These are phyloP conservation scores for Solanum chaucha DNA, from an alignment of 257 asterid genomes.

Conservation along the genomic window DNA sequence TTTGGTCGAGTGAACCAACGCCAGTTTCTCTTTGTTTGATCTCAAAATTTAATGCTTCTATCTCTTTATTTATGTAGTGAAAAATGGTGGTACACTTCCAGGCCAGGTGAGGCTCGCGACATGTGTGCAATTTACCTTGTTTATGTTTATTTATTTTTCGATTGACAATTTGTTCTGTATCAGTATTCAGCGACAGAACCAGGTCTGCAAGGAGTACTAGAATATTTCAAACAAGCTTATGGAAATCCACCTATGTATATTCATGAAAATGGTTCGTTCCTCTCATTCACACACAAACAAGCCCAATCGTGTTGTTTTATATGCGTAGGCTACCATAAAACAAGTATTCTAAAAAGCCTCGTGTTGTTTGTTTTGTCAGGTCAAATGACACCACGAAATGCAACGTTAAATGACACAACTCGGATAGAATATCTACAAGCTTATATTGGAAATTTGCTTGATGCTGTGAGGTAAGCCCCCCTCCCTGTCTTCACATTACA, in stretches of 20 bases:
- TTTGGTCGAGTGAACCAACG: neutral
- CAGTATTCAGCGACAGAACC: neutral
- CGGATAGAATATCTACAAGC: conserved; percentile 12
- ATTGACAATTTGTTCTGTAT: conserved; percentile 19
- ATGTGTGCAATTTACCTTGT: neutral
- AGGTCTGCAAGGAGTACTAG: neutral
- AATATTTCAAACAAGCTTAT: conserved; percentile 26
- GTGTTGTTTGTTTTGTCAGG: conserved; percentile 1
- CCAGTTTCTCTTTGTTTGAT: neutral
- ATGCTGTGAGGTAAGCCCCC: conserved; percentile 15
- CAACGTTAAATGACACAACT: conserved; percentile 3
- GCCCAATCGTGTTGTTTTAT: neutral
- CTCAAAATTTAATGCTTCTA: neutral
- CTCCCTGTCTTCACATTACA: neutral
- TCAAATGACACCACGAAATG: neutral
- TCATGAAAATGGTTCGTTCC: conserved; percentile 18
- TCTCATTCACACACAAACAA: neutral
- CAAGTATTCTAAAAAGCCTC: neutral
- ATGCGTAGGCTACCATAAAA: neutral
- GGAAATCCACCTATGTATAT: conserved; percentile 47
- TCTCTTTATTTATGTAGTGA: neutral
- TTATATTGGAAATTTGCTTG: conserved; percentile 19
- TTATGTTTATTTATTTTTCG: conserved; percentile 10
- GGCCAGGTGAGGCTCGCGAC: neutral
- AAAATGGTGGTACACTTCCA: neutral